Evolutionary conservation across 1,284 basidiomycete species (phyloP).

Genomic region (Ustilago trichophora): DNA sequence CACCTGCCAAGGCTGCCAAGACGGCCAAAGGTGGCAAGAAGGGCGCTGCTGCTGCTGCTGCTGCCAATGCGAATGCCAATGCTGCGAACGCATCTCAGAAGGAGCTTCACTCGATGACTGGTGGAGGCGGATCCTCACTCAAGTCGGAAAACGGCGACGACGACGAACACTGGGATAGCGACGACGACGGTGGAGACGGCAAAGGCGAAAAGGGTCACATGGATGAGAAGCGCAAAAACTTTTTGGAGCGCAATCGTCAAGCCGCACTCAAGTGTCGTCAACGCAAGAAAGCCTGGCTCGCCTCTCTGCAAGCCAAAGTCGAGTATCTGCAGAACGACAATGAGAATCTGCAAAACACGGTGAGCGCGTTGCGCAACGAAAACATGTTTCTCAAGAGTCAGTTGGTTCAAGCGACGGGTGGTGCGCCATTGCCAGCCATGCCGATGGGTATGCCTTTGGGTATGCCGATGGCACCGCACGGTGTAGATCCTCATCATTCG

Average conservation of each 20-base stretch:
- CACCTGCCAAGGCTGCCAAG: constrained; percentile 35
- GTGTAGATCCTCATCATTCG: constrained; percentile 21
- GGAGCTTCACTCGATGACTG: too few relatives aligned
- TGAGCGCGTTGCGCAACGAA: constrained; percentile 70
- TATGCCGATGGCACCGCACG: constrained; percentile 28
- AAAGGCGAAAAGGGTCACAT: constrained; percentile 65
- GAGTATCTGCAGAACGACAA: constrained; percentile 90
- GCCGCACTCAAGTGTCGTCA: constrained; percentile 98
- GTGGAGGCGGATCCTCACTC: constrained; percentile 6
- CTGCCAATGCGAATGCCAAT: constrained; percentile 55
- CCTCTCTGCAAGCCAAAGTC: constrained; percentile 89
- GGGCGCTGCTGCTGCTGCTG: constrained; percentile 27
- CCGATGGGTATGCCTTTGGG: constrained; percentile 28
- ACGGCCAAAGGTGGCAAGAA: constrained; percentile 68
- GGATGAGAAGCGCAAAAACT: constrained; percentile 64
- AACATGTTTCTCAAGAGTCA: constrained; percentile 66
- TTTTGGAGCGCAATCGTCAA: constrained; percentile 64
- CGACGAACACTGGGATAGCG: constrained; percentile 40
- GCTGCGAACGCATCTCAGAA: too few relatives aligned
- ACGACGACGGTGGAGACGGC: constrained; percentile 24
- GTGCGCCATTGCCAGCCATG: constrained; percentile 24
- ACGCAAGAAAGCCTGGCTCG: constrained; percentile 96
- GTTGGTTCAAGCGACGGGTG: constrained; percentile 52
- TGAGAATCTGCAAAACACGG: constrained; percentile 78
- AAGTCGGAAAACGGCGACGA: constrained; percentile 68